phyloP scores from a whole-genome alignment of 1,284 basidiomycete genomes.

The Xerocomus minutiporus region DNA sequence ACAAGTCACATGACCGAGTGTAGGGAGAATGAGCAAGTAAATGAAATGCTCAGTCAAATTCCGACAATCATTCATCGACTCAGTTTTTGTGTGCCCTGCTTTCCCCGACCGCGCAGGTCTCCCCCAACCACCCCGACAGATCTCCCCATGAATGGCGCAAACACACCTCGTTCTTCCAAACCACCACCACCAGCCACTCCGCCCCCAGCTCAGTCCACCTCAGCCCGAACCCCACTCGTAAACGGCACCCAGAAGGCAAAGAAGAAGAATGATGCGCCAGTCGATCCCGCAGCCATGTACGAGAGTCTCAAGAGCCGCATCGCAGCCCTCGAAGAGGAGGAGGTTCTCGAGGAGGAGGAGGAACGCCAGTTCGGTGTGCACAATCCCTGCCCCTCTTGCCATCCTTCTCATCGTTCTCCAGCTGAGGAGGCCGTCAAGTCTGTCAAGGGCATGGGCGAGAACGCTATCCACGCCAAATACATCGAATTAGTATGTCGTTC shows the following conservation, averaged over 20 bases:
- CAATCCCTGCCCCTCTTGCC: conserved; percentile 1
- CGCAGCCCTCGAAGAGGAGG: conserved; percentile 79
- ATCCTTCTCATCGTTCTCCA: conserved; percentile 30
- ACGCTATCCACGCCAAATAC: conserved; percentile 75
- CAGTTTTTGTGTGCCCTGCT: conserved; percentile 25
- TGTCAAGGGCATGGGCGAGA: conserved; percentile 73
- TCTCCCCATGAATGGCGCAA: conserved; percentile 32
- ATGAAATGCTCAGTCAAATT: conserved; percentile 1
- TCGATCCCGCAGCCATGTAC: conserved; percentile 79
- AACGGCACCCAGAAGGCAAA: conserved; percentile 54
- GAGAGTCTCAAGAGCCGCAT: conserved; percentile 80
- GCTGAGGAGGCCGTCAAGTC: conserved; percentile 81
- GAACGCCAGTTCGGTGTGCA: conserved; percentile 66
- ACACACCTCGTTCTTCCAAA: conserved; percentile 23
- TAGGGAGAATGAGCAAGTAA: neutral
- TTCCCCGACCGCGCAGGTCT: conserved; percentile 23
- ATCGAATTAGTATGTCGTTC: conserved; percentile 64
- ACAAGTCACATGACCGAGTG: conserved; percentile 6
- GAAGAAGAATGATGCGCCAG: conserved; percentile 64
- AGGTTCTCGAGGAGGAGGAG: conserved; percentile 78
- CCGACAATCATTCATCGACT: conserved; percentile 23
- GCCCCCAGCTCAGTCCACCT: conserved; percentile 26
- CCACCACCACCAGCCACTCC: conserved; percentile 51
- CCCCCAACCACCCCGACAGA: conserved; percentile 7
- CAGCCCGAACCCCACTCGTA: conserved; percentile 29